Evolutionary conservation across 306 rosid species (phyloP).

Genomic region (Trifolium dubium): DNA sequence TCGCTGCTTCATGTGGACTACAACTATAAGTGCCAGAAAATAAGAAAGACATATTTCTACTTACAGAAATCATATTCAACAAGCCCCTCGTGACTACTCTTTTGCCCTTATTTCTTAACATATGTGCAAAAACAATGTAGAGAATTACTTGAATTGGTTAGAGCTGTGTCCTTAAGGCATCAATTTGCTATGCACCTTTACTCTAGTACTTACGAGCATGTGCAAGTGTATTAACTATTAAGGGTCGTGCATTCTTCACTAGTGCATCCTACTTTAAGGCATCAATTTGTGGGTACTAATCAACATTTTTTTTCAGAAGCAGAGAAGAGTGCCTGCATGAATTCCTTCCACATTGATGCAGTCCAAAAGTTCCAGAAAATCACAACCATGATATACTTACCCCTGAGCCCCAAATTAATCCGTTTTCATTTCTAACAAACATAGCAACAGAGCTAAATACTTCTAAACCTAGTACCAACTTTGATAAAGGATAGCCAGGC

Average conservation of each 20-base stretch:
- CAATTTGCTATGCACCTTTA: not conserved
- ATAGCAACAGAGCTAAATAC: not conserved
- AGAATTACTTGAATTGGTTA: slow-evolving; percentile 1
- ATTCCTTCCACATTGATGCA: not conserved
- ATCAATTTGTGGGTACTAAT: not conserved
- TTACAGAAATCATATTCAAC: slow-evolving; percentile 21
- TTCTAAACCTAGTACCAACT: not conserved
- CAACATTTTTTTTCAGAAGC: not conserved
- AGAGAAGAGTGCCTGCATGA: not conserved
- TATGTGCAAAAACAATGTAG: slow-evolving; percentile 3
- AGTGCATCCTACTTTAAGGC: not conserved
- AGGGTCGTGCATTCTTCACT: not conserved
- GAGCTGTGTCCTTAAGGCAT: not conserved
- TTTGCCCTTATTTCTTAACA: slow-evolving; percentile 14
- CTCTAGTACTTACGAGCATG: not conserved
- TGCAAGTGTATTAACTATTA: not conserved
- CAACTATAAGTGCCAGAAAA: slow-evolving; percentile 11
- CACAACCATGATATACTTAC: not conserved
- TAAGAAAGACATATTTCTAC: slow-evolving; percentile 23
- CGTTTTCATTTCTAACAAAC: not conserved
- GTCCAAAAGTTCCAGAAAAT: slow-evolving; percentile 9
- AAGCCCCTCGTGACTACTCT: not conserved
- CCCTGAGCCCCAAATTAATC: not conserved
- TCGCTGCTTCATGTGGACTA: slow-evolving; percentile 16
- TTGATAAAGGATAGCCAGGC: not conserved